Evolutionary conservation across 2,329 filamentous ascomycete species (phyloP), one percentile per base, ranked within the genome.

Genomic region (Xylariaceae sp.): DNA sequence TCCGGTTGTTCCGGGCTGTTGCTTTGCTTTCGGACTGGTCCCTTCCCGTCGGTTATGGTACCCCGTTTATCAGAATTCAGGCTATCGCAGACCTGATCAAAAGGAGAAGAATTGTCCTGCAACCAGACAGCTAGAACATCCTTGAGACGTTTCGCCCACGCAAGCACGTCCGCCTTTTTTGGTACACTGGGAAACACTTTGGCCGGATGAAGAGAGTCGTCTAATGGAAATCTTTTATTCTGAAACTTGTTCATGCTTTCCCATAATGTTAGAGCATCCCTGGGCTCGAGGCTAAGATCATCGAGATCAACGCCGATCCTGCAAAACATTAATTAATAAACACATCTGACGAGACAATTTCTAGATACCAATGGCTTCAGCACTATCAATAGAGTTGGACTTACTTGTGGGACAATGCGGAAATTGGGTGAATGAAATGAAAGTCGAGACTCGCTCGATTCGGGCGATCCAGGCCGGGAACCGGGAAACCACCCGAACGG

Each of bases 201-300:
- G 81, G 84, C 42, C n/a, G 58, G 60, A 45, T 77, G 66, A 4
- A 88, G 71, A 0, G 71, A 66, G 4, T 71, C 65, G 2, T 76
- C 72, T 1, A 89, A 66, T 0, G 74, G 73, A 62, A 78, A 84
- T 0, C 72, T 61, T 2, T 69, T 59, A 0, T 73, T 84, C 63
- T 85, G 75, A 48, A 80, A 72, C 60, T 81, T 80, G 0, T 69
- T 67, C 84, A 91, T 86, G 5, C 75, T 74, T 54, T 79, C 73
- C 81, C 85, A 91, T 0, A 91, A 71, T 1, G 72, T 75, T 5
- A 85, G 73, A 62, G 86, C 90, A 66, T 91, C 88, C 34, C 85
- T 77, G 6, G 87, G 80, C 65, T 91, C 88, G 1, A 92, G 73
- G 30, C 73, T 79, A 7, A 90, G 72, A 68, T 91, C 87, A 32